Evolutionary conservation across 202 grass and related monocot species (phyloP), one percentile per base, ranked within the genome.

Genomic region (Hordeum pubiflorum): DNA sequence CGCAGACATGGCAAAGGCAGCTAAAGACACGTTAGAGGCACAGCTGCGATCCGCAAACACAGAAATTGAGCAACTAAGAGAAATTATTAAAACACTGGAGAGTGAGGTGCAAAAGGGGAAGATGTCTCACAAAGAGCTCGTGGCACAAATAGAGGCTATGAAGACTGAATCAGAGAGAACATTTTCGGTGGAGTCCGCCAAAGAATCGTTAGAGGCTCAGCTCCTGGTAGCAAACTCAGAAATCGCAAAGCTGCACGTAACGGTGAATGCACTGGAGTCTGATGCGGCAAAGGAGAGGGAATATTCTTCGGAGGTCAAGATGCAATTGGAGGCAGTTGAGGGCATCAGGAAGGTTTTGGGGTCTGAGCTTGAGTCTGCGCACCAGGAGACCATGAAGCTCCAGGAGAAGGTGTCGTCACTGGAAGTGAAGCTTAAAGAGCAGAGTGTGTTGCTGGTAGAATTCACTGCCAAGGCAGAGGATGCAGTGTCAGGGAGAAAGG

Each of bases 361-460:
- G 62, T 81, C 91, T 6, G 80, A 91, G 52, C 80, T 91, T n/a
- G 86, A 93, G 50, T 84, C 83, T 46, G 63, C 83, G 34, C 83
- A 82, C 63, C 72, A 63, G 67, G 83, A 84, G 75, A 69, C 43
- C 26, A 44, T 76, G 48, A 89, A 71, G 33, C 84, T 93, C 43
- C 59, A 59, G 62, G 85, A 93, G 72, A 91, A 87, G 78, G 58
- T 96, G 63, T 62, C 32, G 15, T 84, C 69, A 37, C 60, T 99
- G 72, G 90, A 96, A 83, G 63, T 32, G 36, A 83, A 90, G 72
- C 67, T 96, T 13, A 89, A 93, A 85, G 89, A 99, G 31, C 92
- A 93, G 85, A 93, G 83, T 22, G 69, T 81, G 24, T 83, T 89
- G 62, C 85, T 88, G 58, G 87, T 87, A 64, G 85, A 93, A 84